Evolutionary conservation across 202 grass and related monocot genomes (phyloP).

Genomic region (Schoenoplectus triqueter): DNA sequence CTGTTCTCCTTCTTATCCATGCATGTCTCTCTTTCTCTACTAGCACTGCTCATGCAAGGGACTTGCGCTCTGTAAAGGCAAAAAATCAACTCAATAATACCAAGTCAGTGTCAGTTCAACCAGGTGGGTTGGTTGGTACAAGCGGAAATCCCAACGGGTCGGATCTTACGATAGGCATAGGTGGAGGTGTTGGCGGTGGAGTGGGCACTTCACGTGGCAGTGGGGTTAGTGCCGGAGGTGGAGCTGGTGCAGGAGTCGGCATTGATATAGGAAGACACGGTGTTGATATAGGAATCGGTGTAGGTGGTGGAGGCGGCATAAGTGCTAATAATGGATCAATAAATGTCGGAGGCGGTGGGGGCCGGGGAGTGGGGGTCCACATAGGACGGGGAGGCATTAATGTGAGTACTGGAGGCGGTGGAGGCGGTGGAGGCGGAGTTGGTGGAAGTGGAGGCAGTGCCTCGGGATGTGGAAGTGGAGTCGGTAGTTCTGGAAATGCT

Average conservation of each 20-base stretch:
- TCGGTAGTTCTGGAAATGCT: slow-evolving; percentile 49
- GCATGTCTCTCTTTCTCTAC: background rate
- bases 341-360: slow-evolving; percentile 47
- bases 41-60: background rate
- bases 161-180: slow-evolving; percentile 40
- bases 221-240: slow-evolving; percentile 49
- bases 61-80: background rate
- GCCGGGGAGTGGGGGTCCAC: slow-evolving; percentile 55
- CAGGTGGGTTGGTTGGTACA: slow-evolving; percentile 34
- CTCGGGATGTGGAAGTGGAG: slow-evolving; percentile 41
- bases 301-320: slow-evolving; percentile 45
- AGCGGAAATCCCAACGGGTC: slow-evolving; percentile 47
- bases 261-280: slow-evolving; percentile 46
- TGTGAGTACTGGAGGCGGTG: slow-evolving; percentile 32
- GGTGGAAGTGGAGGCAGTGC: slow-evolving; percentile 14
- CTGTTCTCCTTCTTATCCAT: slow-evolving; percentile 4
- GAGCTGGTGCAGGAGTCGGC: slow-evolving; percentile 49
- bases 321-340: slow-evolving; percentile 38
- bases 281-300: slow-evolving; percentile 53
- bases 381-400: slow-evolving; percentile 51
- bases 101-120: background rate
- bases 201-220: slow-evolving; percentile 41
- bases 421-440: background rate
- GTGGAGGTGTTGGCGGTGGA: slow-evolving; percentile 53
- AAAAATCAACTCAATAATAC: slow-evolving; percentile 6